Evolutionary conservation across 2,329 filamentous ascomycete genomes (phyloP), one percentile per base, ranked within the genome.

Genomic region (Aspergillus fumigatus): DNA sequence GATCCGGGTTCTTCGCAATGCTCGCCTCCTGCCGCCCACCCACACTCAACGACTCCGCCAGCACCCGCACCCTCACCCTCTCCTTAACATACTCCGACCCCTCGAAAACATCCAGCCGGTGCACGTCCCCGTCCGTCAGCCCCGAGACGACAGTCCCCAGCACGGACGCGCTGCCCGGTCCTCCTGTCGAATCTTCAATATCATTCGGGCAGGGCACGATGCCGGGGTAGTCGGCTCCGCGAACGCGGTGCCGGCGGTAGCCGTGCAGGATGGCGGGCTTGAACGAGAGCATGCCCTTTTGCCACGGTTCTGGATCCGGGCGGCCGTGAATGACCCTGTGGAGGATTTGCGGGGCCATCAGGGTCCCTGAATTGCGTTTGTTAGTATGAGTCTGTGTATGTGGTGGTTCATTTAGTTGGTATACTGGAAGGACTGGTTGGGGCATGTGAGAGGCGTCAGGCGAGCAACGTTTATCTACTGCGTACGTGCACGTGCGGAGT

Each of bases 271-370:
- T 76, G 14, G 92, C 92, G 0, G 91, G 89, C 0, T 80, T 80
- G 70, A 91, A 83, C 60, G 84, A 84, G 38, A 93, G 77, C 49
- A 83, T 73, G 11, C 72, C 71, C 57, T 75, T 77, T 68, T 81
- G 80, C 60, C 76, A 80, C 71, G 72, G 79, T 67, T 72, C 82
- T 38, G 67, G 83, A 67, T 60, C 80, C 17, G 76, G 72, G 8
- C 76, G 75, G 62, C 86, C 84, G 75, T 92, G 90, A 73, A 90
- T 90, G 47, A 96, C 92, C 35, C 88, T 88, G 76, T 89, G 88
- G 65, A 97, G 90, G 66, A 97, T 87, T 67, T 88, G 84, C 0
- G 88, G 85, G n/a, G 88, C 89, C 92, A 97, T 97, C 69, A 87
- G 74, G 26, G 84, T 86, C 62, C 81, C 76, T 80, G 25, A 7